phyloP scores from a whole-genome alignment of 2,329 filamentous ascomycete genomes.

The Calonectria naviculata region DNA sequence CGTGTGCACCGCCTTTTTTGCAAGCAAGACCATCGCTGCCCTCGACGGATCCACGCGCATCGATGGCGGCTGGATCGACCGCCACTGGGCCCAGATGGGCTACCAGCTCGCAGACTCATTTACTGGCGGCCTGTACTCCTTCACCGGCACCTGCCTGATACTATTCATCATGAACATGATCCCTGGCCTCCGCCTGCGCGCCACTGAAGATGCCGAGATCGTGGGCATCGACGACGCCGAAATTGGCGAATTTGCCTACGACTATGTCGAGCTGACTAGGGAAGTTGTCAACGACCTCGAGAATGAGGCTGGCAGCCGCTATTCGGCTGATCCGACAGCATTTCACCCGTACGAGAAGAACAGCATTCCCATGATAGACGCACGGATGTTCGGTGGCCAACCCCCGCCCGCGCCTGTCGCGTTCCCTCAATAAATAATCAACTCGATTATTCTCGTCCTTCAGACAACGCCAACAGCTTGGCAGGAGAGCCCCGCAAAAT shows the following conservation, averaged over 20 bases:
- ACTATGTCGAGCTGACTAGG: slow-evolving; percentile 86
- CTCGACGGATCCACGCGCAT: slow-evolving; percentile 79
- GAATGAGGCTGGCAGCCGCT: slow-evolving; percentile 55
- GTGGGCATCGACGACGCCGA: slow-evolving; percentile 90
- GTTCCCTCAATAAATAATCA: slow-evolving; percentile 33
- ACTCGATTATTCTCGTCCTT: background rate
- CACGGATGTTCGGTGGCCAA: slow-evolving; percentile 51
- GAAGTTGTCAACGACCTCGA: slow-evolving; percentile 61
- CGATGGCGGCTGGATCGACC: slow-evolving; percentile 83
- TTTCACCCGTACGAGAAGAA: slow-evolving; percentile 61
- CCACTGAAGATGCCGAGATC: slow-evolving; percentile 81
- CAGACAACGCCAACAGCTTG: background rate
- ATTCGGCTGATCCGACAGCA: slow-evolving; percentile 52
- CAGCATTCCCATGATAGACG: slow-evolving; percentile 60
- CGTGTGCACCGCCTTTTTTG: slow-evolving; percentile 83
- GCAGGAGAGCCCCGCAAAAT: background rate
- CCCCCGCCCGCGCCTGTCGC: slow-evolving; percentile 35
- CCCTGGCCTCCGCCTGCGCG: slow-evolving; percentile 80
- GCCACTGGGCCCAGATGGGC: slow-evolving; percentile 84
- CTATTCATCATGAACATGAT: slow-evolving; percentile 84
- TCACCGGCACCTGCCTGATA: slow-evolving; percentile 81
- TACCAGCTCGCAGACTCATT: slow-evolving; percentile 88
- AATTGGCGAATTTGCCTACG: slow-evolving; percentile 95
- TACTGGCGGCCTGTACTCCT: slow-evolving; percentile 81
- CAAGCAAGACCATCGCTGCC: slow-evolving; percentile 84